Percentiles rank a stretch among this genome's conserved stretches.
phyloP scores from a whole-genome alignment of 495 filamentous ascomycete genomes.

The Penicillium bovifimosum region DNA sequence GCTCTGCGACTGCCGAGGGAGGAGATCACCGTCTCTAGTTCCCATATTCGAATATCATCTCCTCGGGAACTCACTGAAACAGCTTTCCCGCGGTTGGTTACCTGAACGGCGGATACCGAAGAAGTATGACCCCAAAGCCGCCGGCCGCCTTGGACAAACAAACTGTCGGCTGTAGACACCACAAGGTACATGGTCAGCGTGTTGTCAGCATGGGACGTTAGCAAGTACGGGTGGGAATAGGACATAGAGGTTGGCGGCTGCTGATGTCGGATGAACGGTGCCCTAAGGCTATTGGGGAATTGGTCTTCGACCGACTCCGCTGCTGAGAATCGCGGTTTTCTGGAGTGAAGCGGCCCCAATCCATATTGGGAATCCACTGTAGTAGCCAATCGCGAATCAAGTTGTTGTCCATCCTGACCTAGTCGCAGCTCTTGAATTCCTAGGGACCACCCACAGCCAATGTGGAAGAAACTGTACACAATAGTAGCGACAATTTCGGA shows the following conservation, averaged over 20 bases:
- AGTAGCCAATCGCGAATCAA: slow-evolving; percentile 50
- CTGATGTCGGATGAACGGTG: slow-evolving; percentile 36
- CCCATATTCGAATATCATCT: slow-evolving; percentile 89
- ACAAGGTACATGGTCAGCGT: slow-evolving; percentile 84
- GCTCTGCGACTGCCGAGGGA: slow-evolving; percentile 36
- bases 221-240: slow-evolving; percentile 87
- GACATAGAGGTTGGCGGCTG: slow-evolving; percentile 65
- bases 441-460: slow-evolving; percentile 71
- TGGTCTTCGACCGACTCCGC: background rate
- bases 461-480: slow-evolving; percentile 63
- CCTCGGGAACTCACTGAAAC: slow-evolving; percentile 79
- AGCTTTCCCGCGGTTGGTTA: slow-evolving; percentile 82
- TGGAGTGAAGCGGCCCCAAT: slow-evolving; percentile 35
- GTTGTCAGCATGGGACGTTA: slow-evolving; percentile 86
- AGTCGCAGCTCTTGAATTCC: slow-evolving; percentile 85
- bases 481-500: slow-evolving; percentile 68
- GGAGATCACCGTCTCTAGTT: slow-evolving; percentile 70
- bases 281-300: background rate
- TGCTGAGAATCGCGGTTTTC: slow-evolving; percentile 21
- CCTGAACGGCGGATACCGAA: slow-evolving; percentile 77
- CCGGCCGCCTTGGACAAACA: slow-evolving; percentile 69
- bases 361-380: slow-evolving; percentile 42
- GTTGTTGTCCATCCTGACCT: slow-evolving; percentile 44
- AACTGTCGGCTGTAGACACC: slow-evolving; percentile 58
- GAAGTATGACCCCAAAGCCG: slow-evolving; percentile 93